A percentile compares a stretch with the other conserved stretches of the same genome.
Evolutionary conservation across 371 early-diverging fungal genomes (phyloP).

Genomic region (Apophysomyces ossiformis): DNA sequence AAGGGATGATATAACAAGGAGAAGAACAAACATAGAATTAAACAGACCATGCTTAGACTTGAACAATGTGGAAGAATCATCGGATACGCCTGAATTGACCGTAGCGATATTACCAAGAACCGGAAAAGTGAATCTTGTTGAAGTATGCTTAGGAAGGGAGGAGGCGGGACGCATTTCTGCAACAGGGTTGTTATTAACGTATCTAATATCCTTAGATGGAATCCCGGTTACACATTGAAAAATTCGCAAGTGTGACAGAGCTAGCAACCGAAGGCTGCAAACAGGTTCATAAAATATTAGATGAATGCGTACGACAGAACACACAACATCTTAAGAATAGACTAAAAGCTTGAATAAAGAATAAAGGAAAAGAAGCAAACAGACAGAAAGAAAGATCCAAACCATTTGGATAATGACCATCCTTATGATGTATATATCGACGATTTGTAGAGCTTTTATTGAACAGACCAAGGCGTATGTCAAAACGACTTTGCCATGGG

Average conservation of each 20-base stretch:
- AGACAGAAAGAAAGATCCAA: too few species aligned
- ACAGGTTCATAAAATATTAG: slow-evolving; percentile 78
- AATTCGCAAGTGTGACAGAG: slow-evolving; percentile 76
- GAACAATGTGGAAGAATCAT: slow-evolving; percentile 88
- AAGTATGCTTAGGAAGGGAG: slow-evolving; percentile 35
- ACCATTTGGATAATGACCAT: too few species aligned
- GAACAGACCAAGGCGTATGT: too few species aligned
- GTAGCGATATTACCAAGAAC: slow-evolving; percentile 86
- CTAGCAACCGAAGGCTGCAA: slow-evolving; percentile 87
- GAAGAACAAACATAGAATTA: background rate
- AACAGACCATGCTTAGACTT: slow-evolving; percentile 63
- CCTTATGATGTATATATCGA: too few species aligned
- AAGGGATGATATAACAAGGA: slow-evolving; percentile 10
- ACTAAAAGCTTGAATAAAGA: slow-evolving; percentile 37
- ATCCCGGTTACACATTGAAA: slow-evolving; percentile 84
- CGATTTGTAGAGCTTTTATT: too few species aligned
- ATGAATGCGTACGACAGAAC: slow-evolving; percentile 74
- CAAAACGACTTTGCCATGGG: too few species aligned
- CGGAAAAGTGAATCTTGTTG: slow-evolving; percentile 79
- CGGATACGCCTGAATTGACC: slow-evolving; percentile 88
- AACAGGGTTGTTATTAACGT: too few species aligned
- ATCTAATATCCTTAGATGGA: slow-evolving; percentile 66
- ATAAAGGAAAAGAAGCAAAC: too few species aligned
- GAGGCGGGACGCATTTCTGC: too few species aligned
- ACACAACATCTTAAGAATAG: slow-evolving; percentile 50